A percentile compares a stretch with the other conserved stretches of the same genome.
These are phyloP conservation scores for Afroboletus lepidellus DNA, from an alignment of 1,284 basidiomycete genomes.

Conservation along the genomic window DNA sequence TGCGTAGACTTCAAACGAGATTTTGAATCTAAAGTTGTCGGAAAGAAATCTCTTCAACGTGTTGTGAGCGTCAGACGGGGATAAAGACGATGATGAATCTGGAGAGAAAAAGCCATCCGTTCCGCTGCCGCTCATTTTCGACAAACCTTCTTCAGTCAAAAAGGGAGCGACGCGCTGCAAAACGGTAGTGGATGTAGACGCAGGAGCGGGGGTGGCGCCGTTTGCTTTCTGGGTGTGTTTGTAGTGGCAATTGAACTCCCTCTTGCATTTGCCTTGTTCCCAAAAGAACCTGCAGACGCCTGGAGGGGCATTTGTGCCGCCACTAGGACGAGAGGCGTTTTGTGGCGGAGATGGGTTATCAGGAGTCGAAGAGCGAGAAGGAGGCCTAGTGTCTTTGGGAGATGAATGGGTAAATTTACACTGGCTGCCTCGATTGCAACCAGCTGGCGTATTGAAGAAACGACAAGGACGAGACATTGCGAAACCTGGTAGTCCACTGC, in stretches of 20 bases:
- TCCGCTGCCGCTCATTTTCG: slow-evolving; percentile 39
- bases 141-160: slow-evolving; percentile 46
- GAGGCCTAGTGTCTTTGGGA: neutral
- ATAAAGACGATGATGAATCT: slow-evolving; percentile 28
- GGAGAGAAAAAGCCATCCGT: slow-evolving; percentile 39
- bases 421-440: slow-evolving; percentile 40
- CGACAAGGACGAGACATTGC: slow-evolving; percentile 36
- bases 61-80: slow-evolving; percentile 52
- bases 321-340: slow-evolving; percentile 3
- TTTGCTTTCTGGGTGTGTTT: slow-evolving; percentile 37
- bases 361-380: slow-evolving; percentile 7
- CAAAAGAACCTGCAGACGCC: slow-evolving; percentile 52
- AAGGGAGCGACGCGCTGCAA: slow-evolving; percentile 41
- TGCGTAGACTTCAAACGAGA: slow-evolving; percentile 42
- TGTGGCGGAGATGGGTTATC: slow-evolving; percentile 8
- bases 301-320: slow-evolving; percentile 13
- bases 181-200: slow-evolving; percentile 16
- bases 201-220: neutral
- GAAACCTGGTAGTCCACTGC: neutral
- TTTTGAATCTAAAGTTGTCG: slow-evolving; percentile 46
- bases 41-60: slow-evolving; percentile 44
- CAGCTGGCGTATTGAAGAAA: slow-evolving; percentile 38
- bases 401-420: slow-evolving; percentile 35
- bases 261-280: slow-evolving; percentile 48
- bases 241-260: slow-evolving; percentile 49